Conservation (phyloP, 106 monocot genomes). For the Dioscorea zingiberensis region DNA sequence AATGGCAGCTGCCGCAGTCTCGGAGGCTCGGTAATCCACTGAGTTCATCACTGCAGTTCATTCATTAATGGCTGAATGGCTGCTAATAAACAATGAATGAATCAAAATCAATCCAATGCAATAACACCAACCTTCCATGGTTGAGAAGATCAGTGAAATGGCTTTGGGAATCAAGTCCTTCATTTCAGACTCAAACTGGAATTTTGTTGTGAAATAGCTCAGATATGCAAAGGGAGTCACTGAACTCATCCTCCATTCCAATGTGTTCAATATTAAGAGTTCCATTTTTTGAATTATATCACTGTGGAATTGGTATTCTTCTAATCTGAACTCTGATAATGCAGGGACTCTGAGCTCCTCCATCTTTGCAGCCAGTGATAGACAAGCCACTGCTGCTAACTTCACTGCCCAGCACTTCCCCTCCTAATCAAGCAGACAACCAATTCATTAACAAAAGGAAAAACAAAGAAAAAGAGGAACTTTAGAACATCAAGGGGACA, state of each 20-base stretch:
- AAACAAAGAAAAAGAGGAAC: not conserved
- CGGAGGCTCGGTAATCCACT: slow-evolving; percentile 48
- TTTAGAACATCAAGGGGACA: not conserved
- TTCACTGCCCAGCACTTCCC: slow-evolving; percentile 48
- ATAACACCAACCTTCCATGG: slow-evolving; percentile 41
- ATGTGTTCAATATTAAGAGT: slow-evolving; percentile 60
- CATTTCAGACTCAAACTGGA: slow-evolving; percentile 10
- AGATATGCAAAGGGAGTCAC: slow-evolving; percentile 77
- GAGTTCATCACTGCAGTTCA: slow-evolving; percentile 49
- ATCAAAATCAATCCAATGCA: not conserved
- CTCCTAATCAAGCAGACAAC: slow-evolving; percentile 21
- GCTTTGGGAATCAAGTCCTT: slow-evolving; percentile 36
- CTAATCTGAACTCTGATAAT: slow-evolving; percentile 37
- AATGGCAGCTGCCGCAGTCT: slow-evolving; percentile 53
- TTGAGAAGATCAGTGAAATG: slow-evolving; percentile 29
- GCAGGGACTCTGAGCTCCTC: slow-evolving; percentile 53
- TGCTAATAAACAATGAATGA: not conserved
- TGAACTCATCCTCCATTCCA: slow-evolving; percentile 68
- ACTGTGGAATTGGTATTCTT: slow-evolving; percentile 34
- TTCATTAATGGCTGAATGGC: not conserved
- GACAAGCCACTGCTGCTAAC: slow-evolving; percentile 67
- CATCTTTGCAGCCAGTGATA: slow-evolving; percentile 87
- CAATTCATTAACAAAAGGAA: not conserved
- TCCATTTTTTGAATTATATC: slow-evolving; percentile 61
- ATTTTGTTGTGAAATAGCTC: slow-evolving; percentile 42